Base-by-base conservation (phyloP, 169 alveolate genomes). In the Perkinsus marinus region DNA sequence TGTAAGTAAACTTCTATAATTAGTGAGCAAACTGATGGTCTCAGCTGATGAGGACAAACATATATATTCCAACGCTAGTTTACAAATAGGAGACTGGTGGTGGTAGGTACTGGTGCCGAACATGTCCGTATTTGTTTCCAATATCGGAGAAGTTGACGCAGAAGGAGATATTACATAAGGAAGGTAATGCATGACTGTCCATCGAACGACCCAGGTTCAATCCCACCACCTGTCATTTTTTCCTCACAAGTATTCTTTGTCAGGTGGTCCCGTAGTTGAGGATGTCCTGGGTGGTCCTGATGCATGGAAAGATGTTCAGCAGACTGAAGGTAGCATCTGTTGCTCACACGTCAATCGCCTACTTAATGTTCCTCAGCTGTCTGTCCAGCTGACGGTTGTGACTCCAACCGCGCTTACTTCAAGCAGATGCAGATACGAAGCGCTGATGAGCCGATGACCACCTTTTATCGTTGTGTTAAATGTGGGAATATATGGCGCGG, bases 361-460 rank as follows among this genome's bases (percentile, higher is more conserved):
- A 26, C n/a, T 16, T 36, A 36, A 39, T 13, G n/a, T 38, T 30
- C 39, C 90, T 13, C 91, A 92, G 97, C 96, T 13, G 93, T 93
- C 3, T 97, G 98, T 43, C 97, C 96, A 17, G 79, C 79, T 57
- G 79, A 57, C 22, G 94, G 94, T 68, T 97, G 98, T 90, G 92
- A 94, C 38, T 91, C 94, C 91, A 91, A 93, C 26, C 94, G 94
- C 69, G 98, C 98, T 13, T 96, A 93, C 93, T 97, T 94, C 93
- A 95, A 94, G 93, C 95, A 95, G 93, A 92, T 97, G 22, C 97
- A 97, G 93, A 96, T 96, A 39, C 68, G 98, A 43, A 95, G 97
- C 5, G 97, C 98, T n/a, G 98, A 97, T 92, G 98, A 97, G 90
- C 98, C 98, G 38, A 93, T 93, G 96, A 97, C 98, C 36, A 94